A percentile compares a stretch with the other conserved stretches of the same genome.
Evolutionary conservation across 768 basidiomycete species (phyloP).

Genomic region (Termitomyces sp.): DNA sequence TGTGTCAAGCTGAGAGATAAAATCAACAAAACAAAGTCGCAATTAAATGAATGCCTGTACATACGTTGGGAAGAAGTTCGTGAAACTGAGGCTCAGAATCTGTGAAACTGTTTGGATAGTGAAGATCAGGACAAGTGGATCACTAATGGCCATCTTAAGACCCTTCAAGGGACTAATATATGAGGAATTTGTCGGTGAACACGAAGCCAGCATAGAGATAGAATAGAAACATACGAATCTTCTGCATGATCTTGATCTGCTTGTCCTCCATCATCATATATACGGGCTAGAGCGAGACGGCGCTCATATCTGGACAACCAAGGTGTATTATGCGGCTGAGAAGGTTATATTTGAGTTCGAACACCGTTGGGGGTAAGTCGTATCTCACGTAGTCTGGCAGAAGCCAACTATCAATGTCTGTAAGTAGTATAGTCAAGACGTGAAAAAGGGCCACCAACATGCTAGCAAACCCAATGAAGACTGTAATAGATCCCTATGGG

Average conservation of each 20-base stretch:
- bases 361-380: background rate
- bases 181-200: background rate
- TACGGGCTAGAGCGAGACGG: conserved; percentile 59
- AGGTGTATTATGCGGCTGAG: conserved; percentile 56
- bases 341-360: background rate
- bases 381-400: conserved; percentile 54
- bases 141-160: conserved; percentile 52
- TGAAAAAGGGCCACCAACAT: conserved; percentile 34
- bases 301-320: conserved; percentile 52
- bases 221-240: conserved; percentile 45
- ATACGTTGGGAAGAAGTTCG: conserved; percentile 59
- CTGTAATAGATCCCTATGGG: conserved; percentile 57
- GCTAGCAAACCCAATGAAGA: conserved; percentile 50
- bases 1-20: conserved; percentile 39
- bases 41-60: background rate
- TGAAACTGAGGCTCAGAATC: conserved; percentile 54
- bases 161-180: conserved; percentile 44
- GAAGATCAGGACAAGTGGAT: conserved; percentile 52
- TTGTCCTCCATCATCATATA: conserved; percentile 67
- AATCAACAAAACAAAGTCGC: background rate
- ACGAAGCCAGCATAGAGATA: background rate
- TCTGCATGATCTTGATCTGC: conserved; percentile 56
- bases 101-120: conserved; percentile 48
- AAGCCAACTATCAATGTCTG: conserved; percentile 36
- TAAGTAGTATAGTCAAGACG: background rate